phyloP scores from a whole-genome alignment of 306 rosid species.

The Lithocarpus polystachyus region DNA sequence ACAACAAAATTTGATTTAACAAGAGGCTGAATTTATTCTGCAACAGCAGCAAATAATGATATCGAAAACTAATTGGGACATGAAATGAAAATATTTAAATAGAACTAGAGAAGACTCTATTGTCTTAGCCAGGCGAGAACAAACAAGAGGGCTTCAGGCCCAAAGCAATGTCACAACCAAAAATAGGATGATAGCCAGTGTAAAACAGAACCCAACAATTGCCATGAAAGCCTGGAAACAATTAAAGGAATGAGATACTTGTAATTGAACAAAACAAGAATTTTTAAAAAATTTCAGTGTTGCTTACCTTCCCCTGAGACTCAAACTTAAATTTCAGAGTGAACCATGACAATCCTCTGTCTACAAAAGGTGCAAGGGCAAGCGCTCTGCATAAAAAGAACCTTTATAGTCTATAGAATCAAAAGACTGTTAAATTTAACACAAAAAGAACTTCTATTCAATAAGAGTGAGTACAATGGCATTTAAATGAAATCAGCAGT shows the following conservation, averaged over 20 bases:
- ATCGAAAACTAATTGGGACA: no score
- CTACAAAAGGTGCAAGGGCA: conserved; percentile 81
- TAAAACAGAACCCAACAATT: conserved; percentile 65
- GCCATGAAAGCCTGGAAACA: conserved; percentile 67
- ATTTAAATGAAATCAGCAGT: neutral
- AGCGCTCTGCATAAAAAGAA: conserved; percentile 65
- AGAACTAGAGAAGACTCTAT: neutral
- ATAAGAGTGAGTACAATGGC: neutral
- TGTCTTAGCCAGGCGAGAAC: no score
- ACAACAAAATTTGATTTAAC: no score
- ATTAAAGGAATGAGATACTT: neutral
- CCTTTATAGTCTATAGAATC: conserved; percentile 1
- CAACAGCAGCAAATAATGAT: no score
- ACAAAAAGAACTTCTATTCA: neutral
- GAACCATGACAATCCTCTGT: conserved; percentile 79
- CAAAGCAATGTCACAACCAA: conserved; percentile 63
- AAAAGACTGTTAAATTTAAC: neutral
- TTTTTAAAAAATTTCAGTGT: neutral
- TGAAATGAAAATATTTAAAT: no score
- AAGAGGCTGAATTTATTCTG: no score
- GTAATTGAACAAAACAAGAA: neutral
- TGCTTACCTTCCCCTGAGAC: conserved; percentile 71
- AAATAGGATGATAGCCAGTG: conserved; percentile 66
- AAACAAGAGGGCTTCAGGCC: conserved; percentile 42
- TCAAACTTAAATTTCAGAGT: conserved; percentile 63